Evolutionary conservation across 345 rosid species (phyloP).

Genomic region (Cardamine resedifolia): DNA sequence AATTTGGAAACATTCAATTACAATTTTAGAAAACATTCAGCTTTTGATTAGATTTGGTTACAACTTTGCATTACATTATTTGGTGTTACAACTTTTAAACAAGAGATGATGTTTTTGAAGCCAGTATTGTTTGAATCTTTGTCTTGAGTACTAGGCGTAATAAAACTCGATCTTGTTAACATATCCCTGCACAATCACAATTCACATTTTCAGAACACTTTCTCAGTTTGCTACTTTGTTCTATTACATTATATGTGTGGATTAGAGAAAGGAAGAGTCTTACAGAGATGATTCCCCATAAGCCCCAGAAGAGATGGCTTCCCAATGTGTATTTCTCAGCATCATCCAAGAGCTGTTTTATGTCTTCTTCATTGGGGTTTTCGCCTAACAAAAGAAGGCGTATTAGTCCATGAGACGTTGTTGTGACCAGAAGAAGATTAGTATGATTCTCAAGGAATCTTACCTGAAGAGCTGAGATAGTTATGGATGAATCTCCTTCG

Average conservation of each 20-base stretch:
- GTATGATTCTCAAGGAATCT: constrained; percentile 7
- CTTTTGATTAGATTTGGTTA: background rate
- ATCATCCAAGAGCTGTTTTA: background rate
- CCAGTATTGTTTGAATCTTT: constrained; percentile 50
- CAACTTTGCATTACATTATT: constrained; percentile 6
- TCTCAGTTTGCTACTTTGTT: background rate
- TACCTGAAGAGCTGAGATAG: constrained; percentile 20
- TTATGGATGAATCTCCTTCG: background rate
- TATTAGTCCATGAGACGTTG: background rate
- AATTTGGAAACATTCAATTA: background rate
- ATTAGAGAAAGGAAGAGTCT: background rate
- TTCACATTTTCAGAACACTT: background rate
- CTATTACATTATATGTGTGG: background rate
- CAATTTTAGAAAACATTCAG: background rate
- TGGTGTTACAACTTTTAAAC: too few relatives aligned
- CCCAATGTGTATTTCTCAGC: background rate
- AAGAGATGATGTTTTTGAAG: constrained; percentile 39
- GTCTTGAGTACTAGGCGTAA: constrained; percentile 48
- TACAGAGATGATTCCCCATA: background rate
- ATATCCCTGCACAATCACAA: background rate
- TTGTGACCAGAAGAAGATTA: background rate
- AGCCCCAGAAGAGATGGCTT: background rate
- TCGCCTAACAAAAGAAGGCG: constrained; percentile 39
- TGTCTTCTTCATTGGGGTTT: background rate
- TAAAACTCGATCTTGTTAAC: constrained; percentile 48